phyloP scores from a whole-genome alignment of 2,329 filamentous ascomycete genomes.

The Sporothrix humicola region DNA sequence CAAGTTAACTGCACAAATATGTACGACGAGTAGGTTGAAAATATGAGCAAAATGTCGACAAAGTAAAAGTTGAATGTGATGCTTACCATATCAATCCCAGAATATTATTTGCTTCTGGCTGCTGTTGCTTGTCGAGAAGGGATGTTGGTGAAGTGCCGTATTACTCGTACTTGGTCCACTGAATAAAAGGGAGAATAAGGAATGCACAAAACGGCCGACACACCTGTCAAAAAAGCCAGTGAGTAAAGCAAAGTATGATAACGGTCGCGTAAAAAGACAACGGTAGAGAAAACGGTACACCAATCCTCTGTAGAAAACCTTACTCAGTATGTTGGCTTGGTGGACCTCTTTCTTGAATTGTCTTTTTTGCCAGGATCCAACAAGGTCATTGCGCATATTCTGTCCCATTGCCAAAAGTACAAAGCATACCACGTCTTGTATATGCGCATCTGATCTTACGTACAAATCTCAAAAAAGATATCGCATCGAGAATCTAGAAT shows the following conservation, averaged over 20 bases:
- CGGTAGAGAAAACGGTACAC: neutral
- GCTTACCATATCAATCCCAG: no score
- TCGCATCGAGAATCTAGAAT: neutral
- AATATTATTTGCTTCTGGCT: no score
- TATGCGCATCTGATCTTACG: neutral
- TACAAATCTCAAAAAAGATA: neutral
- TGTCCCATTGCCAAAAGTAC: conserved; percentile 10
- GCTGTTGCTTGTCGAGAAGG: neutral
- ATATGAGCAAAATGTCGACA: no score
- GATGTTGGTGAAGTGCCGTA: no score
- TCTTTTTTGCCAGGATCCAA: no score
- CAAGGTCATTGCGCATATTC: neutral
- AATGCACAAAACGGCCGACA: neutral
- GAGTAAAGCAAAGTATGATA: neutral
- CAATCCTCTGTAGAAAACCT: no score
- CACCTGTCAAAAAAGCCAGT: neutral
- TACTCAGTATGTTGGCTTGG: neutral
- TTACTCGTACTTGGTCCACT: no score
- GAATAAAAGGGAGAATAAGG: neutral
- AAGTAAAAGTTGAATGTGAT: no score
- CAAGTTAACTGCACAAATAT: neutral
- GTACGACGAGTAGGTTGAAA: neutral
- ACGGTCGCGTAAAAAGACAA: conserved; percentile 10
- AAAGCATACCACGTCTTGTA: neutral
- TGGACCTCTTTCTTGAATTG: no score